Conservation (phyloP, 306 rosid genomes). For the Dryas drummondii region DNA sequence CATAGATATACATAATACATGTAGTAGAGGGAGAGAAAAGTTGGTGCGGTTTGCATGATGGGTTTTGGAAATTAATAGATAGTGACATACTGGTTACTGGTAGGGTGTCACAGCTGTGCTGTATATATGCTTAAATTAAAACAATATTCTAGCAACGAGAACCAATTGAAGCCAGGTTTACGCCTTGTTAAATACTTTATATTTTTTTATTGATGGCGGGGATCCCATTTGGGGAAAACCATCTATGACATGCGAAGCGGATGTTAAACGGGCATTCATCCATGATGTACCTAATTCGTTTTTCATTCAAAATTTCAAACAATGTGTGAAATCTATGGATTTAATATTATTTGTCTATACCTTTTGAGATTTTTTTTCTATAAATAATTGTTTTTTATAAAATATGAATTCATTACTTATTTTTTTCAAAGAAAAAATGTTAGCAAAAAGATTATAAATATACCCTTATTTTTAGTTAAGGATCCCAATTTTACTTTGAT, state of each 20-base stretch:
- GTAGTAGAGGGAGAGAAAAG: too few species aligned
- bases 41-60: not conserved
- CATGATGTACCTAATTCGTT: not conserved
- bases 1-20: too few species aligned
- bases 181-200: not conserved
- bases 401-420: too few species aligned
- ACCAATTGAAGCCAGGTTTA: not conserved
- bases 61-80: constrained; percentile 1
- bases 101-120: not conserved
- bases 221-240: constrained; percentile 1
- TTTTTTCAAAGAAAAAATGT: too few species aligned
- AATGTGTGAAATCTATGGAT: not conserved
- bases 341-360: not conserved
- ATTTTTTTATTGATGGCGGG: not conserved
- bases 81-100: not conserved
- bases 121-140: not conserved
- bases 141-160: not conserved
- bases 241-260: not conserved
- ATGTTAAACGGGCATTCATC: not conserved
- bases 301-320: not conserved
- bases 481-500: too few species aligned
- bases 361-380: too few species aligned
- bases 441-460: too few species aligned
- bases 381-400: too few species aligned
- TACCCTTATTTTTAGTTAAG: too few species aligned